phyloP scores from a whole-genome alignment of 2,329 filamentous ascomycete species.

The Calcarisporium arbuscula region DNA sequence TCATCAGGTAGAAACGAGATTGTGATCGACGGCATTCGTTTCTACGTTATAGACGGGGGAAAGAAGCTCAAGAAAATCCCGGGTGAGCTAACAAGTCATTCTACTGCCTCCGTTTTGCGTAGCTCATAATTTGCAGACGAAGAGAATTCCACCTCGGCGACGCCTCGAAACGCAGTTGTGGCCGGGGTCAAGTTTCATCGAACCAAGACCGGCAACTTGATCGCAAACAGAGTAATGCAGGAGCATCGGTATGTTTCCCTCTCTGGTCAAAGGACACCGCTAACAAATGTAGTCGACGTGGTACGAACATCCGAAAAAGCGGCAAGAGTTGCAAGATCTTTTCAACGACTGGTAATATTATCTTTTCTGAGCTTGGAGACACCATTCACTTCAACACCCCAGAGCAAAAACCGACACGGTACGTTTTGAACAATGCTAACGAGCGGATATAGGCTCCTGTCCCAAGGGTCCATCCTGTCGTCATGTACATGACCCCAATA shows the following conservation, averaged over 20 bases:
- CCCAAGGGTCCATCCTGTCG: constrained; percentile 73
- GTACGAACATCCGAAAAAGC: constrained; percentile 59
- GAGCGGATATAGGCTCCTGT: constrained; percentile 64
- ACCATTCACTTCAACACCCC: constrained; percentile 15
- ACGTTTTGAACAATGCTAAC: constrained; percentile 42
- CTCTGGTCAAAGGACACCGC: constrained; percentile 19
- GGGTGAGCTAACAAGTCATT: constrained; percentile 45
- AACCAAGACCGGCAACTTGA: constrained; percentile 82
- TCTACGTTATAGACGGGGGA: constrained; percentile 67
- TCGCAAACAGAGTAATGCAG: constrained; percentile 68
- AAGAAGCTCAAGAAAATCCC: constrained; percentile 73
- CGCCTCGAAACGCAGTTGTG: constrained; percentile 66
- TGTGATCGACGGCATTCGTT: constrained; percentile 64
- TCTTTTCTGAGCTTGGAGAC: constrained; percentile 29
- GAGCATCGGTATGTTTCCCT: constrained; percentile 61
- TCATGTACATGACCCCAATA: constrained; percentile 76
- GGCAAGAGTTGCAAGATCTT: constrained; percentile 68
- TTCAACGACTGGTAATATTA: constrained; percentile 61
- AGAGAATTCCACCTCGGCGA: constrained; percentile 54
- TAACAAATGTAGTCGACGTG: constrained; percentile 42
- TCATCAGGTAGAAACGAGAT: constrained; percentile 51
- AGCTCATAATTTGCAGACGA: constrained; percentile 38
- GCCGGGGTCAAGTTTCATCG: constrained; percentile 78
- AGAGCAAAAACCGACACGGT: too few relatives aligned
- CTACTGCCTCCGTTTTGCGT: background rate